Conservation (phyloP, 148 eudicot species). For the Polygonum aviculare region DNA sequence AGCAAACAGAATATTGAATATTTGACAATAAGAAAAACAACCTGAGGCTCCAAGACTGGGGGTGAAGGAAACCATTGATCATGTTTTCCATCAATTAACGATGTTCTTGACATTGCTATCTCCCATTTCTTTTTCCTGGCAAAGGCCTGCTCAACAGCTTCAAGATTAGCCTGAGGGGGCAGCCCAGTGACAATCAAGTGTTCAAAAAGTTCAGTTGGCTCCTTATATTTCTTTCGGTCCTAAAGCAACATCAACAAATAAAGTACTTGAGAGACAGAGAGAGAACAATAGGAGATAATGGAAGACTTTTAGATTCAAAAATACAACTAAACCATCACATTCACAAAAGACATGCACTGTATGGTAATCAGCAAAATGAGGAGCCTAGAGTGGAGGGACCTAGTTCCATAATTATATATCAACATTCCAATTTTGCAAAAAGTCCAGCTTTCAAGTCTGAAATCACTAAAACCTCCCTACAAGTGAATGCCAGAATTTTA, state of each 20-base stretch:
- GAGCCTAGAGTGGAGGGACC: neutral
- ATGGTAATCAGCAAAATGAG: neutral
- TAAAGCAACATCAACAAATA: constrained; percentile 24
- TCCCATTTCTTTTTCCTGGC: constrained; percentile 75
- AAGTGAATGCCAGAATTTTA: neutral
- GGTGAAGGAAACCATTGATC: constrained; percentile 35
- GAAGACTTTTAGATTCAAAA: neutral
- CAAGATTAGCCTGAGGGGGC: constrained; percentile 80
- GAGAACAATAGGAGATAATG: neutral
- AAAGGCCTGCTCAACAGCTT: constrained; percentile 68
- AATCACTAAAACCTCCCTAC: neutral
- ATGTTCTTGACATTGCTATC: constrained; percentile 31
- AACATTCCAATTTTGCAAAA: neutral
- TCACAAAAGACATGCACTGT: neutral
- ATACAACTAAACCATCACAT: neutral
- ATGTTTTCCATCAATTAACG: constrained; percentile 25
- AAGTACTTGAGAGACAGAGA: constrained; percentile 7
- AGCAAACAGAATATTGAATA: neutral
- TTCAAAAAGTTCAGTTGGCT: constrained; percentile 79
- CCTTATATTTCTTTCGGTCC: constrained; percentile 61
- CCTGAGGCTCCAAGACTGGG: constrained; percentile 85
- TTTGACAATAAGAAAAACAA: constrained; percentile 14
- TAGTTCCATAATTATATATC: neutral
- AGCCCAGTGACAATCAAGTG: constrained; percentile 86
- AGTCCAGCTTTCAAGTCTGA: neutral